These are phyloP conservation scores for Flaveria bidentis DNA, from an alignment of 129 eudicot genomes.

Conservation along the genomic window DNA sequence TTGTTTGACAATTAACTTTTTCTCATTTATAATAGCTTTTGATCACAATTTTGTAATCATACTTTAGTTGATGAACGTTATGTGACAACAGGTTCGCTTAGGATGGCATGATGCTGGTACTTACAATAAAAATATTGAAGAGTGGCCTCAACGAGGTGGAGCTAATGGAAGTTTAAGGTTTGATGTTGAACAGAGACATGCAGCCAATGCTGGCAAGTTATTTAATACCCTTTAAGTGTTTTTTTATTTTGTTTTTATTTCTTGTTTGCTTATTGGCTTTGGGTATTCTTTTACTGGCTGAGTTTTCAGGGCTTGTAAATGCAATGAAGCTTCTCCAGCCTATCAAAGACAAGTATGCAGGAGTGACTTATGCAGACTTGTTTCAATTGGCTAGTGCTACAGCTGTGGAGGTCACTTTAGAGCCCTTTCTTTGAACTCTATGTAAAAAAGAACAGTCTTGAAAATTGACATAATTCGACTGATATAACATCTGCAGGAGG, in stretches of 20 bases:
- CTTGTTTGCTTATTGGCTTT: background rate
- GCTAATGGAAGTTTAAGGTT: conserved; percentile 97
- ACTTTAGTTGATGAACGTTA: conserved; percentile 13
- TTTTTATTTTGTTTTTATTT: background rate
- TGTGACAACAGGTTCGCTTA: conserved; percentile 64
- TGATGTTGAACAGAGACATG: conserved; percentile 88
- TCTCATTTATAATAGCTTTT: conserved; percentile 13
- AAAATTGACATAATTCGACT: conserved; percentile 4
- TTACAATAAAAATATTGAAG: conserved; percentile 80
- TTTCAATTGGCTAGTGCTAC: conserved; percentile 99
- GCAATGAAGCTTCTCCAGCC: conserved; percentile 94
- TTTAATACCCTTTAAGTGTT: conserved; percentile 9
- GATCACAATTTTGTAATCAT: conserved; percentile 4
- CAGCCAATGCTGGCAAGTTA: conserved; percentile 87
- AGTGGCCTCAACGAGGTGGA: conserved; percentile 98
- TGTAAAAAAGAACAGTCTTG: background rate
- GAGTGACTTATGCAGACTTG: conserved; percentile 83
- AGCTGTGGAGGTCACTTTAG: conserved; percentile 78
- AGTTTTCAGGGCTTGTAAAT: conserved; percentile 83
- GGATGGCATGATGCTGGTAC: conserved; percentile 99
- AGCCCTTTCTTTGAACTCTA: background rate
- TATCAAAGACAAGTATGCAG: conserved; percentile 87
- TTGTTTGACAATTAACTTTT: conserved; percentile 2
- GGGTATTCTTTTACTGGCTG: conserved; percentile 34
- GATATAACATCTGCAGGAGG: conserved; percentile 55